Evolutionary conservation across 495 filamentous ascomycete species (phyloP).

Genomic region (Neurospora sp.): DNA sequence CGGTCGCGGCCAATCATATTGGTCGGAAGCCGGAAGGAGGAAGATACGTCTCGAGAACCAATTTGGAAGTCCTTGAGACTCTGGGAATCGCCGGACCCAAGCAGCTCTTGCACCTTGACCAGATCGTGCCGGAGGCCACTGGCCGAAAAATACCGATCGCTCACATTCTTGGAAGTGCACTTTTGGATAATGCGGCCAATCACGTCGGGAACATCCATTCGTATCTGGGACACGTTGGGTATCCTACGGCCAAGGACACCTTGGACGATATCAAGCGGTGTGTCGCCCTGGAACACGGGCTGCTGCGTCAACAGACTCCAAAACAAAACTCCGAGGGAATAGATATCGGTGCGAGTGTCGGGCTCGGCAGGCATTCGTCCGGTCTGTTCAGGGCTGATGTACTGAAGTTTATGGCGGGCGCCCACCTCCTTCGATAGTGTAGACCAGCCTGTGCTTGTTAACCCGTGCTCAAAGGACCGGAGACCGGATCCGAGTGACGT

Average conservation of each 20-base stretch:
- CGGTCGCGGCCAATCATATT: slow-evolving; percentile 67
- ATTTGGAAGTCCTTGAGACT: slow-evolving; percentile 60
- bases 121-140: slow-evolving; percentile 74
- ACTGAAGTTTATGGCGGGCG: slow-evolving; percentile 74
- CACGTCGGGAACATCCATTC: slow-evolving; percentile 71
- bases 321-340: slow-evolving; percentile 75
- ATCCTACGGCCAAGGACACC: slow-evolving; percentile 69
- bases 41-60: slow-evolving; percentile 68
- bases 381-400: slow-evolving; percentile 85
- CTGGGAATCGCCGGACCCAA: slow-evolving; percentile 63
- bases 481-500: slow-evolving; percentile 77
- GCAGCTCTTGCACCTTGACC: slow-evolving; percentile 52
- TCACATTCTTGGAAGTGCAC: slow-evolving; percentile 78
- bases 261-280: slow-evolving; percentile 79
- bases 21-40: slow-evolving; percentile 73
- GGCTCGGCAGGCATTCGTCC: slow-evolving; percentile 83
- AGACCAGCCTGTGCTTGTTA: slow-evolving; percentile 77
- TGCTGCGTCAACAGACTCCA: slow-evolving; percentile 76
- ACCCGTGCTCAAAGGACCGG: slow-evolving; percentile 75
- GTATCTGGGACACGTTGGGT: slow-evolving; percentile 58
- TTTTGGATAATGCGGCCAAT: slow-evolving; percentile 74
- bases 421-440: slow-evolving; percentile 67
- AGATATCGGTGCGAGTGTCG: slow-evolving; percentile 83
- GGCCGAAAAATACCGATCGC: slow-evolving; percentile 75
- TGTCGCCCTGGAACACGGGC: slow-evolving; percentile 63